Conservation (phyloP, 2,329 filamentous ascomycete genomes). For the Neoarthrinium moseri region DNA sequence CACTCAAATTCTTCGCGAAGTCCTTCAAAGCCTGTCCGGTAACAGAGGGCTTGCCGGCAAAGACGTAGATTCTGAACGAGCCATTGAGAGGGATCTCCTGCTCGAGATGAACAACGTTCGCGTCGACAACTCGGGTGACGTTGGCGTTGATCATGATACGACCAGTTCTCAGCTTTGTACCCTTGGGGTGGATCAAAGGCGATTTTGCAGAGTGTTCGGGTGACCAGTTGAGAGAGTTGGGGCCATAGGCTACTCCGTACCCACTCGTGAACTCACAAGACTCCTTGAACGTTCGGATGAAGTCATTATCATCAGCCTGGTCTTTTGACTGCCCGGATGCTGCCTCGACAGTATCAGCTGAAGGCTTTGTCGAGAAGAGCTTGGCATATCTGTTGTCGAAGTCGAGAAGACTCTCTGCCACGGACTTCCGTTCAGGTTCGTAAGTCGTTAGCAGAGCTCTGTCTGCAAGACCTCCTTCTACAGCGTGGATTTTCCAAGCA, state of each 20-base stretch:
- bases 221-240: slow-evolving; percentile 85
- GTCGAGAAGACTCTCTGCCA: slow-evolving; percentile 79
- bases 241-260: slow-evolving; percentile 82
- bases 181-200: slow-evolving; percentile 63
- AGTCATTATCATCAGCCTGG: slow-evolving; percentile 65
- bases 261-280: slow-evolving; percentile 90
- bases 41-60: slow-evolving; percentile 66
- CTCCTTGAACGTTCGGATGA: slow-evolving; percentile 87
- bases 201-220: slow-evolving; percentile 69
- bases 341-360: slow-evolving; percentile 70
- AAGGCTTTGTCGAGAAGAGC: slow-evolving; percentile 78
- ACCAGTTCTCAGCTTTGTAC: slow-evolving; percentile 68
- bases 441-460: slow-evolving; percentile 79
- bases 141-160: slow-evolving; percentile 74
- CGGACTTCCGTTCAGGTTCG: slow-evolving; percentile 78
- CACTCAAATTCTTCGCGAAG: slow-evolving; percentile 63
- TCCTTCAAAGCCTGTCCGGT: slow-evolving; percentile 66
- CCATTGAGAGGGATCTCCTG: slow-evolving; percentile 88
- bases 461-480: slow-evolving; percentile 77
- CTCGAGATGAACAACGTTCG: slow-evolving; percentile 87
- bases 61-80: slow-evolving; percentile 82
- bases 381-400: slow-evolving; percentile 91
- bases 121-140: slow-evolving; percentile 83
- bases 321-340: slow-evolving; percentile 56
- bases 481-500: slow-evolving; percentile 93